Base-by-base conservation (phyloP, 2,329 filamentous ascomycete species). In the Alternaria dauci region DNA sequence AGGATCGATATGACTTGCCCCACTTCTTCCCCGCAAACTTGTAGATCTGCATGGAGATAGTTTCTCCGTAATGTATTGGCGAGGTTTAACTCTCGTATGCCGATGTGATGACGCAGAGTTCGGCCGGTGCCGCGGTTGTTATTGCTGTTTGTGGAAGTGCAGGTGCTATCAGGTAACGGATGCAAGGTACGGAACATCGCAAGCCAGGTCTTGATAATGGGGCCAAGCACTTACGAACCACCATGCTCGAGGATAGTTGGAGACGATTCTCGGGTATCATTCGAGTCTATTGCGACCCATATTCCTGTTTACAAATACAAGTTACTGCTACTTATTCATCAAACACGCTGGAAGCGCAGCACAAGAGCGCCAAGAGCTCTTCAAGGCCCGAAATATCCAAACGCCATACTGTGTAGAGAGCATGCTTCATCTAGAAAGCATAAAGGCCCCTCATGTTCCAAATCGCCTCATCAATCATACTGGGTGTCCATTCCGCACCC, bases 381-480 rank as follows among this genome's bases (percentile, higher is more conserved):
- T 30, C 47, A 46, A 52, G 16, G 25, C 28, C 53, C 44, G 39
- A 39, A 47, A 32, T 52, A 42, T 51, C 52, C 58, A 60, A 57
- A 60, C 58, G 53, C 58, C 58, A 23, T 32, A 30, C 11, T 39
- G 26, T 51, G 28, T 41, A 26, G 11, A 55, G 30, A 47, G 23
- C 8, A 25, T 20, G 44, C 46, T 28, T 25, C 34, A 23, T 26
- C 47, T 60, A 78, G 55, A 77, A 78, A 25, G 69, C 75, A 52
- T 74, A 77, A 3, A 76, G 58, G 20, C 66, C 72, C 18, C 76
- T 63, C 77, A 78, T 77, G 42, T 76, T 78, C 74, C 74, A 77
- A 47, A 99, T 94, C 82, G 97, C 97, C 73, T 95, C 89, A 84
- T 99, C 96, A 74, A 99, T 95, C 80, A 80, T 98, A 92, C 70